Evolutionary conservation across 306 rosid genomes (phyloP).

Genomic region (Quercus mongolica): DNA sequence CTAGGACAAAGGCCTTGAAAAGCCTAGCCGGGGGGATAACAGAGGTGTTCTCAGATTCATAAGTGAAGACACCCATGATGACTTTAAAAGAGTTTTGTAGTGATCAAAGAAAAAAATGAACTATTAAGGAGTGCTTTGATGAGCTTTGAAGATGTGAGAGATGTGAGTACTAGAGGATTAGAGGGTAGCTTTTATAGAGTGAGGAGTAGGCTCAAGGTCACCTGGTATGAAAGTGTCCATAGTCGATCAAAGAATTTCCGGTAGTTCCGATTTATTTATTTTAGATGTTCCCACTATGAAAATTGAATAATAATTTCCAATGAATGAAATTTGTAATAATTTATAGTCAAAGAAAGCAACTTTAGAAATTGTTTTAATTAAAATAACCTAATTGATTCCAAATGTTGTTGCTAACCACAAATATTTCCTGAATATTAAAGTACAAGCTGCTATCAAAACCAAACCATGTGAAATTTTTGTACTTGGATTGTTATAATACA

Average conservation of each 20-base stretch:
- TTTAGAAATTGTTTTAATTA: neutral
- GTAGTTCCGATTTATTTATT: neutral
- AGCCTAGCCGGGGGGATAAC: conserved; percentile 22
- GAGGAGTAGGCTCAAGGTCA: neutral
- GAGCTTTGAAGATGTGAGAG: neutral
- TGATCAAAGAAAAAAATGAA: neutral
- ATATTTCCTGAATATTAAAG: too few relatives aligned
- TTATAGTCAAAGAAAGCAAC: neutral
- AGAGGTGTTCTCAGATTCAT: conserved; percentile 10
- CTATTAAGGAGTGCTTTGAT: neutral
- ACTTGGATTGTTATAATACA: too few relatives aligned
- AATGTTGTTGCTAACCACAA: too few relatives aligned
- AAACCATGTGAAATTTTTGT: too few relatives aligned
- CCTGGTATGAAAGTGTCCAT: neutral
- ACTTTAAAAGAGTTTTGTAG: neutral
- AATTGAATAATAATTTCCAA: neutral
- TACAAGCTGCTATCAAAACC: too few relatives aligned
- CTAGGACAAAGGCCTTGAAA: conserved; percentile 27
- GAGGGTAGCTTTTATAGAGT: neutral
- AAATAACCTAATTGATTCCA: too few relatives aligned
- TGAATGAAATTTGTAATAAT: neutral
- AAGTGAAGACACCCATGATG: conserved; percentile 40
- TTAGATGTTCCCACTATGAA: conserved; percentile 9
- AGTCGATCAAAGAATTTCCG: neutral
- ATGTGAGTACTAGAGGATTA: neutral